Conservation (phyloP, 192 early-diverging fungal species). For the Chytriomyces confervae region DNA sequence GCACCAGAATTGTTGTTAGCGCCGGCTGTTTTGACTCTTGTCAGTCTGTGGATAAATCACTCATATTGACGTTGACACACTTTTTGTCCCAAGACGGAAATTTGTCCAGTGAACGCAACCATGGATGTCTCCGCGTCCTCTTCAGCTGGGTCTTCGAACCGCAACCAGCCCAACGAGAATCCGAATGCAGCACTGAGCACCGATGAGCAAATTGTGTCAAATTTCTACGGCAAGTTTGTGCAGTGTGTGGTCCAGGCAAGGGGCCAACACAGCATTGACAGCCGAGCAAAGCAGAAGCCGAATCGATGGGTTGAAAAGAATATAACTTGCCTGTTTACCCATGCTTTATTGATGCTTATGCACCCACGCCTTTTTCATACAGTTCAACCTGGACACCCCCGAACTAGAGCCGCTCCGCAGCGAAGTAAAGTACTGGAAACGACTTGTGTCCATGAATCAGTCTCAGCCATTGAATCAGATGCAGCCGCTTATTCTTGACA, state of each 20-base stretch:
- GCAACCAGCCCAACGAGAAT: too few relatives aligned
- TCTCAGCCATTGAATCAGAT: neutral
- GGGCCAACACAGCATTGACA: constrained; percentile 19
- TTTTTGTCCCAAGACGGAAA: too few relatives aligned
- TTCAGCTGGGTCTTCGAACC: too few relatives aligned
- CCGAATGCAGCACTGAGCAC: neutral
- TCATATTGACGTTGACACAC: too few relatives aligned
- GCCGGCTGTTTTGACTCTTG: too few relatives aligned
- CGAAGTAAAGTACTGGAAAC: constrained; percentile 76
- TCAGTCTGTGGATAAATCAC: too few relatives aligned
- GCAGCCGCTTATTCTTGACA: constrained; percentile 74
- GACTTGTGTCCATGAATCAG: too few relatives aligned
- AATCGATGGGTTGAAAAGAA: constrained; percentile 30
- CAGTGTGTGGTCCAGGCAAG: constrained; percentile 75
- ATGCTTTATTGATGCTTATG: neutral
- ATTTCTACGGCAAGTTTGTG: constrained; percentile 80
- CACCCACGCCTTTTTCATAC: neutral
- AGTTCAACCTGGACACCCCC: constrained; percentile 86
- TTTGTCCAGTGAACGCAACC: too few relatives aligned
- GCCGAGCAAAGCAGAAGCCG: constrained; percentile 4
- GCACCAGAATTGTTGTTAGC: too few relatives aligned
- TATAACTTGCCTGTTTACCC: neutral
- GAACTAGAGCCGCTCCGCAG: constrained; percentile 78
- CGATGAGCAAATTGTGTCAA: constrained; percentile 43
- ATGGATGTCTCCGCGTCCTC: too few relatives aligned